Percentiles rank a stretch among this genome's conserved stretches.
Conservation (phyloP, 345 rosid species). For the Excoecaria cochinchinensis region DNA sequence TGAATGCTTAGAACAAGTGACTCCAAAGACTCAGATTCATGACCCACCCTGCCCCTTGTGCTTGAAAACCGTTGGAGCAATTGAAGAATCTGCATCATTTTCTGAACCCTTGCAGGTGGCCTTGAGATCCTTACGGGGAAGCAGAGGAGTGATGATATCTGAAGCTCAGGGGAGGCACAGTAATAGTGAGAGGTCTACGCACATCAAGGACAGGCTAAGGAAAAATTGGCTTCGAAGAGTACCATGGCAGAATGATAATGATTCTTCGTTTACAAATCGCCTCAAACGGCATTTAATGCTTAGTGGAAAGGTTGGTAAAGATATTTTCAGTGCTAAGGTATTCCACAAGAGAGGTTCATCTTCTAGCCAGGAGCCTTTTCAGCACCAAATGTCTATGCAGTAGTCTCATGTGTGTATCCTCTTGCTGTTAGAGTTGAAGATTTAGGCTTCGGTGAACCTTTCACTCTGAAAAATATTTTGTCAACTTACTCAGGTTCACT, state of each 20-base stretch:
- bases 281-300: conserved; percentile 51
- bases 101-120: conserved; percentile 71
- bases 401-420: conserved; percentile 25
- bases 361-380: conserved; percentile 27
- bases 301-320: conserved; percentile 38
- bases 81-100: conserved; percentile 43
- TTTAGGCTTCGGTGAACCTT: conserved; percentile 16
- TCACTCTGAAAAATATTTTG: not conserved
- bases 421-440: conserved; percentile 20
- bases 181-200: conserved; percentile 32
- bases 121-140: conserved; percentile 58
- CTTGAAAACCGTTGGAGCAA: conserved; percentile 43
- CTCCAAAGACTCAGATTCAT: conserved; percentile 57
- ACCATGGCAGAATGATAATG: conserved; percentile 24
- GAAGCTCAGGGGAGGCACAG: conserved; percentile 37
- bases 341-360: conserved; percentile 34
- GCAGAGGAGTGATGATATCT: conserved; percentile 42
- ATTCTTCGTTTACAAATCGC: conserved; percentile 44
- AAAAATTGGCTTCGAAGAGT: conserved; percentile 37
- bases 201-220: conserved; percentile 36
- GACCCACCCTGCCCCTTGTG: conserved; percentile 81
- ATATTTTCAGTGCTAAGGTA: conserved; percentile 23
- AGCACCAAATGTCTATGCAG: conserved; percentile 18
- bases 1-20: conserved; percentile 83
- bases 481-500: not conserved